A percentile compares a stretch with the other conserved stretches of the same genome.
phyloP scores from a whole-genome alignment of 2,329 filamentous ascomycete genomes.

The Arthrobotrys conoides region DNA sequence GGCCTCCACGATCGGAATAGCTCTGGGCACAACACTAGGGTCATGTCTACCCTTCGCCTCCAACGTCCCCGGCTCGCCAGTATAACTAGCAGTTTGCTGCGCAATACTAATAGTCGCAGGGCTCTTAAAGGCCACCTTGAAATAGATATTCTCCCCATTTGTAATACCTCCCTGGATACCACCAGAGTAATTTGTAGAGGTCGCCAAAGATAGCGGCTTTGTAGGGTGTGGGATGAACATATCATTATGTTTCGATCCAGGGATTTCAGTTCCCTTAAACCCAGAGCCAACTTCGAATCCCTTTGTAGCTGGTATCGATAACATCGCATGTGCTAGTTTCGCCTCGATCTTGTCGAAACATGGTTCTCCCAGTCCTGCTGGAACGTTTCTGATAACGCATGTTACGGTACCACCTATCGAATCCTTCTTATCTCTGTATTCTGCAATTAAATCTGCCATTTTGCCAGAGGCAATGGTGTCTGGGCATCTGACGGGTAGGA shows the following conservation, averaged over 20 bases:
- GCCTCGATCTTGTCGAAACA: constrained; percentile 97
- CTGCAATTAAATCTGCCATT: constrained; percentile 85
- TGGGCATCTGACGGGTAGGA: constrained; percentile 90
- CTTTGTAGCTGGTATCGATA: constrained; percentile 94
- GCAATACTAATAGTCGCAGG: constrained; percentile 92
- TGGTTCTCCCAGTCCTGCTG: constrained; percentile 89
- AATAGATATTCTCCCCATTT: constrained; percentile 94
- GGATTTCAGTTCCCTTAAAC: constrained; percentile 87
- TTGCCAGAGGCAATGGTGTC: constrained; percentile 74
- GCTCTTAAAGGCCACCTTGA: constrained; percentile 94
- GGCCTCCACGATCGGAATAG: constrained; percentile 88
- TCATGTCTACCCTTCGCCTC: constrained; percentile 96
- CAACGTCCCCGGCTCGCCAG: constrained; percentile 80
- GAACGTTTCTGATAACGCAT: constrained; percentile 89
- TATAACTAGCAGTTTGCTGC: constrained; percentile 86
- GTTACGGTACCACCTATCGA: constrained; percentile 96
- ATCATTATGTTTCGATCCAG: constrained; percentile 93
- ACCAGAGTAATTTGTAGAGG: constrained; percentile 93
- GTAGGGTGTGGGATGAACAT: constrained; percentile 77
- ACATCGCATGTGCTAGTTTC: constrained; percentile 90
- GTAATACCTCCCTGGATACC: constrained; percentile 96
- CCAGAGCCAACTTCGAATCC: constrained; percentile 96
- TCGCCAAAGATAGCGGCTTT: constrained; percentile 74
- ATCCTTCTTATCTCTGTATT: constrained; percentile 83
- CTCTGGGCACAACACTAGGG: constrained; percentile 89